phyloP scores from a whole-genome alignment of 169 alveolate genomes.

The Plasmodium vinckei region DNA sequence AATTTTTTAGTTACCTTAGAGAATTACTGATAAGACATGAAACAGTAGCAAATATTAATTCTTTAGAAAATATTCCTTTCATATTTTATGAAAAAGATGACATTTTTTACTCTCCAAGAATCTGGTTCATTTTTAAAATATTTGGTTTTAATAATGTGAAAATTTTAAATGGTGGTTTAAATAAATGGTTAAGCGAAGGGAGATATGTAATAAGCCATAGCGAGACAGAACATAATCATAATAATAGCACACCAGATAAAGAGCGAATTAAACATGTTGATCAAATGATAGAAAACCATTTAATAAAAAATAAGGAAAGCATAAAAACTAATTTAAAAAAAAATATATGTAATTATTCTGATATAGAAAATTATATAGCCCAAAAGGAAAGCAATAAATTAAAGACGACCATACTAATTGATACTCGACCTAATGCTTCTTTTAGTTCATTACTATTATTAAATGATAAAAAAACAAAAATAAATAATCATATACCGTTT shows the following conservation, averaged over 20 bases:
- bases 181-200: constrained; percentile 57
- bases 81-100: constrained; percentile 65
- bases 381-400: constrained; percentile 13
- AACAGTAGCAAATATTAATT: neutral
- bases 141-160: constrained; percentile 37
- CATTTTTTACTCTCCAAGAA: constrained; percentile 63
- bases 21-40: constrained; percentile 20
- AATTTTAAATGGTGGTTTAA: constrained; percentile 72
- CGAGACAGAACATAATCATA: neutral
- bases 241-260: neutral
- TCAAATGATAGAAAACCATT: constrained; percentile 32
- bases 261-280: constrained; percentile 7
- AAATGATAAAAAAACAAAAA: constrained; percentile 23
- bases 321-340: constrained; percentile 19
- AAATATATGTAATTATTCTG: constrained; percentile 44
- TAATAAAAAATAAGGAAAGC: constrained; percentile 14
- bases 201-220: constrained; percentile 7
- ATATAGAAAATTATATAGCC: constrained; percentile 32
- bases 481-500: constrained; percentile 39
- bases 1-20: constrained; percentile 37
- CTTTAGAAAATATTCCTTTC: constrained; percentile 50
- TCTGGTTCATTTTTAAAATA: constrained; percentile 65
- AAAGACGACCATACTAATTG: constrained; percentile 16
- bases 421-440: constrained; percentile 33
- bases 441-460: constrained; percentile 30